These are phyloP conservation scores for Lactifluus rugatus DNA, from an alignment of 768 basidiomycete species.

Conservation along the genomic window DNA sequence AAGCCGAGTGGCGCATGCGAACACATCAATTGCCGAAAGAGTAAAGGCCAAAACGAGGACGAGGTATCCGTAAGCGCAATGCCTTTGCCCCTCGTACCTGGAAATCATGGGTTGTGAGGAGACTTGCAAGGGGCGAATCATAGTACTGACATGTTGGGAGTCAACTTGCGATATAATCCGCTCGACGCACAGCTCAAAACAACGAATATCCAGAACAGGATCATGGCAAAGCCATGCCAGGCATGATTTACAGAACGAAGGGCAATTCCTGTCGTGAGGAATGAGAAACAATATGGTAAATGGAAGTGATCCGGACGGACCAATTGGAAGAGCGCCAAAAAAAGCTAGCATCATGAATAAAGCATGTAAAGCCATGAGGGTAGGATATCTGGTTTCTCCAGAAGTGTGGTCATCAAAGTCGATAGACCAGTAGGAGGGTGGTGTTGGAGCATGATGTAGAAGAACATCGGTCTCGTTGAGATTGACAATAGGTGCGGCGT, in stretches of 20 bases:
- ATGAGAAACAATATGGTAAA: neutral
- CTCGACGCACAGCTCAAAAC: conserved; percentile 59
- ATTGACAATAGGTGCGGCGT: conserved; percentile 41
- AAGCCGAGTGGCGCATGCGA: conserved; percentile 41
- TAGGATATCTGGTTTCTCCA: conserved; percentile 43
- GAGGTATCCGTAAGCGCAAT: conserved; percentile 55
- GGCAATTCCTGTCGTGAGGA: conserved; percentile 49
- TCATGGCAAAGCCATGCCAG: conserved; percentile 46
- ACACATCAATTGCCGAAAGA: conserved; percentile 46
- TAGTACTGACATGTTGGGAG: conserved; percentile 68
- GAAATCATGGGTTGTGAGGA: neutral
- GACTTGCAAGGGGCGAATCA: conserved; percentile 25
- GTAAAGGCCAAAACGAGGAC: conserved; percentile 37
- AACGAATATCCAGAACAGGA: conserved; percentile 52
- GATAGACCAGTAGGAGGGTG: conserved; percentile 74
- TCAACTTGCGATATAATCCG: conserved; percentile 63
- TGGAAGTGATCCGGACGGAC: conserved; percentile 34
- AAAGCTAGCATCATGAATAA: conserved; percentile 69
- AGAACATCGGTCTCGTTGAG: conserved; percentile 74
- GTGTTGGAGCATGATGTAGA: conserved; percentile 54
- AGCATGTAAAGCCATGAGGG: conserved; percentile 65
- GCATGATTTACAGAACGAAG: conserved; percentile 70
- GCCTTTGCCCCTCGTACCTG: conserved; percentile 61
- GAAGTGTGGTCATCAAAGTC: conserved; percentile 53
- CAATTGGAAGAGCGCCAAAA: conserved; percentile 71